A percentile compares a stretch with the other conserved stretches of the same genome.
phyloP scores from a whole-genome alignment of 305 asterid genomes.

The Fraxinus velutina region DNA sequence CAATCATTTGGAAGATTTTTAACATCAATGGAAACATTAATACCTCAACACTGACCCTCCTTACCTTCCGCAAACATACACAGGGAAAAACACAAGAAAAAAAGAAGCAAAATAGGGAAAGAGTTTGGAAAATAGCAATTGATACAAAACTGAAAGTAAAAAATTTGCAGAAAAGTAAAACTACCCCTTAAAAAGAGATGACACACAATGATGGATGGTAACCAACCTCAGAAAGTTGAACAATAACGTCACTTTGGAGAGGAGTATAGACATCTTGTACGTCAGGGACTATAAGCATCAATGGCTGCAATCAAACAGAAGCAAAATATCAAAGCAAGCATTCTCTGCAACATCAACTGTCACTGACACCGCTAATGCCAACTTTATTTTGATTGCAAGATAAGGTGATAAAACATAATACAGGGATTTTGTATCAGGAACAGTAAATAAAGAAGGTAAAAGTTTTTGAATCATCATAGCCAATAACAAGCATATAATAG shows the following conservation, averaged over 20 bases:
- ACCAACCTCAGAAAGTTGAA: conserved; percentile 89
- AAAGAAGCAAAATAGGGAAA: neutral
- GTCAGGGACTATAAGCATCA: conserved; percentile 98
- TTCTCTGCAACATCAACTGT: conserved; percentile 12
- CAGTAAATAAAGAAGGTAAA: conserved; percentile 13
- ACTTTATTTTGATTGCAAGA: conserved; percentile 13
- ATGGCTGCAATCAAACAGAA: conserved; percentile 62
- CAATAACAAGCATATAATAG: conserved; percentile 1
- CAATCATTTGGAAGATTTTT: conserved; percentile 11
- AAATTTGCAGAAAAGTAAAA: conserved; percentile 20
- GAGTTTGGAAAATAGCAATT: conserved; percentile 5
- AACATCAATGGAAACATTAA: conserved; percentile 11
- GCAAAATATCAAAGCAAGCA: conserved; percentile 25
- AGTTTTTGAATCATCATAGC: neutral
- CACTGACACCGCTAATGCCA: conserved; percentile 6
- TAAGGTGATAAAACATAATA: conserved; percentile 19
- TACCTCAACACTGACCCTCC: conserved; percentile 6
- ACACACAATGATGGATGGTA: neutral
- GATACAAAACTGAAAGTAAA: conserved; percentile 20
- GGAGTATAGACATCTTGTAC: conserved; percentile 98
- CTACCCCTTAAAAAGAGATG: conserved; percentile 15
- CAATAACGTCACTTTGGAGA: conserved; percentile 85
- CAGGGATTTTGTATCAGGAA: conserved; percentile 16
- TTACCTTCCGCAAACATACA: conserved; percentile 8
- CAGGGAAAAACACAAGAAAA: neutral